Evolutionary conservation across 768 basidiomycete species (phyloP).

Genomic region (Brasilioporus rufonigricans): DNA sequence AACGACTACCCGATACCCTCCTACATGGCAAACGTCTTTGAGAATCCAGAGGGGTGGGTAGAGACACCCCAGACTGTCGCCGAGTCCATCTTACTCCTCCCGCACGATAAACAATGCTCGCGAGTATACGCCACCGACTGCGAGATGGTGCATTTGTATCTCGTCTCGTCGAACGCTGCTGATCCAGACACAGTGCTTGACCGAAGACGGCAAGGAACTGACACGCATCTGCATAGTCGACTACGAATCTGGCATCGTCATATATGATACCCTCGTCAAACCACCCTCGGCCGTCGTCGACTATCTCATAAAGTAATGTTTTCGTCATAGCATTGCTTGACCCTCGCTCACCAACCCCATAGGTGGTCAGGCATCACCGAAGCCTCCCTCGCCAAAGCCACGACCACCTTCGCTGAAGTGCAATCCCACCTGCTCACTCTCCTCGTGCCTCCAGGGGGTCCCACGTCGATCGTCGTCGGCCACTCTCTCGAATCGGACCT

Average conservation of each 20-base stretch:
- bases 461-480: conserved; percentile 80
- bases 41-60: conserved; percentile 77
- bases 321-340: too few relatives aligned
- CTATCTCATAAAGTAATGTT: conserved; percentile 90
- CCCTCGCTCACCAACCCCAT: too few relatives aligned
- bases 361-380: conserved; percentile 91
- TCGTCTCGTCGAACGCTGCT: too few relatives aligned
- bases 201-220: too few relatives aligned
- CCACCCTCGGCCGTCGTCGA: conserved; percentile 81
- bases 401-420: conserved; percentile 75
- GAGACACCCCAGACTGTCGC: conserved; percentile 63
- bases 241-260: conserved; percentile 58
- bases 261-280: too few relatives aligned
- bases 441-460: conserved; percentile 49
- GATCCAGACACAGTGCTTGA: too few relatives aligned
- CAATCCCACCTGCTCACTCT: conserved; percentile 67
- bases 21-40: too few relatives aligned
- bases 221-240: conserved; percentile 87
- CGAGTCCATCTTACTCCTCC: conserved; percentile 45
- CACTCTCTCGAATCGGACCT: too few relatives aligned
- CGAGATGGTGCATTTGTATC: too few relatives aligned
- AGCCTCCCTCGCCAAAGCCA: conserved; percentile 62
- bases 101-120: too few relatives aligned
- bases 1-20: too few relatives aligned
- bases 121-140: too few relatives aligned